Evolutionary conservation across 305 asterid genomes (phyloP).

Genomic region (Rubia peregrina): DNA sequence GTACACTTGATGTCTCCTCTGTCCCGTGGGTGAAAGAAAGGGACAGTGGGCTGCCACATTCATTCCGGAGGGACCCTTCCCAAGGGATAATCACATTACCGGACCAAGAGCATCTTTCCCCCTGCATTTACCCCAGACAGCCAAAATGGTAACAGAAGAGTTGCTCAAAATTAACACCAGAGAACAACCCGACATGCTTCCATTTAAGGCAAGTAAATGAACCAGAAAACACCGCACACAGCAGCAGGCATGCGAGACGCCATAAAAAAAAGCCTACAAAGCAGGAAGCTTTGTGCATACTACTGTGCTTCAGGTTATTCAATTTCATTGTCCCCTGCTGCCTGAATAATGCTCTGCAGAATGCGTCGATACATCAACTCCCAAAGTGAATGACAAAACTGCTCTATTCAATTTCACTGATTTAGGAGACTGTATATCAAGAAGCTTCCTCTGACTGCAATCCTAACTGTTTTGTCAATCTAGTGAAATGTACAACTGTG

Average conservation of each 20-base stretch:
- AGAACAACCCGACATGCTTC: background rate
- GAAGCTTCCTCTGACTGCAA: background rate
- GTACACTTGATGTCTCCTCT: background rate
- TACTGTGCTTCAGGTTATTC: background rate
- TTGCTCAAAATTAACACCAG: background rate
- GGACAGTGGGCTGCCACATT: constrained; percentile 28
- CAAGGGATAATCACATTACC: too few relatives aligned
- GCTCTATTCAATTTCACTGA: background rate
- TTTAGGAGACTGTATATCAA: background rate
- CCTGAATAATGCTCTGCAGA: background rate
- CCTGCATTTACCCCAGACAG: constrained; percentile 7
- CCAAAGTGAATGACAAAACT: too few relatives aligned
- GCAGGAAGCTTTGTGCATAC: background rate
- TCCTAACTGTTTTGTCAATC: background rate
- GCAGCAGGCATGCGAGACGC: constrained; percentile 6
- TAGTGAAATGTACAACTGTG: background rate
- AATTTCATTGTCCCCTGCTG: background rate
- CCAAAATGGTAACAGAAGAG: background rate
- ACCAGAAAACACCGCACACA: background rate
- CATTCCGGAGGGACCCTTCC: constrained; percentile 15
- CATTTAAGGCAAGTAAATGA: constrained; percentile 7
- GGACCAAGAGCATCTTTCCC: background rate
- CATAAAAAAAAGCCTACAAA: background rate
- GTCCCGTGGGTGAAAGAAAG: constrained; percentile 10
- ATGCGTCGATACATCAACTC: background rate